phyloP scores from a whole-genome alignment of 2,329 filamentous ascomycete genomes.

The Geosmithia flava region DNA sequence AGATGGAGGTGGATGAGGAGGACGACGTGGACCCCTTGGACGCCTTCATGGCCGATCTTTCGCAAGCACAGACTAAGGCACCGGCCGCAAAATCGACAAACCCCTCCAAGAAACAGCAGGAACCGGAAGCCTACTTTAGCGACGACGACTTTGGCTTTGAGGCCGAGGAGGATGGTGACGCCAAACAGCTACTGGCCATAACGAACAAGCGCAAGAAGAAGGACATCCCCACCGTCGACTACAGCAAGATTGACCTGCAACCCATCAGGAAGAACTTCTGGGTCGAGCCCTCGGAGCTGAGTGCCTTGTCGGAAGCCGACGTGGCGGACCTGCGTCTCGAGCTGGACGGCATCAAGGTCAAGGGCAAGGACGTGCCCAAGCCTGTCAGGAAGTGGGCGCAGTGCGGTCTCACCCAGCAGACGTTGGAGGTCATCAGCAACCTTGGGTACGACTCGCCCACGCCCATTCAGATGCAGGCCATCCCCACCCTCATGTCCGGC shows the following conservation, averaged over 20 bases:
- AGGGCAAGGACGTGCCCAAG: conserved; percentile 77
- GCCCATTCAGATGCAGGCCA: conserved; percentile 87
- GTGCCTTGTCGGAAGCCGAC: conserved; percentile 74
- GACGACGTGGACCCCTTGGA: conserved; percentile 83
- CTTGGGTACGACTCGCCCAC: conserved; percentile 83
- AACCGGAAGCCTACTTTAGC: conserved; percentile 78
- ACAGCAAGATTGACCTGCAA: conserved; percentile 74
- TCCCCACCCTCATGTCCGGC: conserved; percentile 91
- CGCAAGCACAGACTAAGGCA: conserved; percentile 37
- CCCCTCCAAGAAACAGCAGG: conserved; percentile 41
- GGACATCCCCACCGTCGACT: conserved; percentile 80
- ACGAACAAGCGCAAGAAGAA: conserved; percentile 75
- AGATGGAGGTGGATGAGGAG: conserved; percentile 47
- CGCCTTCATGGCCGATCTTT: conserved; percentile 80
- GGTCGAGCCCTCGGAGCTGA: conserved; percentile 74
- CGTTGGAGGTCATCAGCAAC: conserved; percentile 70
- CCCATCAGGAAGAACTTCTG: conserved; percentile 92
- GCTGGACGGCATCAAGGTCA: conserved; percentile 90
- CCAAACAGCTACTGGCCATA: conserved; percentile 36
- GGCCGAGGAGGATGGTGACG: conserved; percentile 31
- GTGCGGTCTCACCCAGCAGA: conserved; percentile 78
- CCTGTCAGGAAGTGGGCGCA: conserved; percentile 96
- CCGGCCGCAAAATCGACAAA: conserved; percentile 9
- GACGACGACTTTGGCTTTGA: conserved; percentile 61
- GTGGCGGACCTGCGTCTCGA: conserved; percentile 71